Percentiles rank a stretch among this genome's conserved stretches.
phyloP scores from a whole-genome alignment of 1,284 basidiomycete genomes.

The Coniferiporia sulphurascens region DNA sequence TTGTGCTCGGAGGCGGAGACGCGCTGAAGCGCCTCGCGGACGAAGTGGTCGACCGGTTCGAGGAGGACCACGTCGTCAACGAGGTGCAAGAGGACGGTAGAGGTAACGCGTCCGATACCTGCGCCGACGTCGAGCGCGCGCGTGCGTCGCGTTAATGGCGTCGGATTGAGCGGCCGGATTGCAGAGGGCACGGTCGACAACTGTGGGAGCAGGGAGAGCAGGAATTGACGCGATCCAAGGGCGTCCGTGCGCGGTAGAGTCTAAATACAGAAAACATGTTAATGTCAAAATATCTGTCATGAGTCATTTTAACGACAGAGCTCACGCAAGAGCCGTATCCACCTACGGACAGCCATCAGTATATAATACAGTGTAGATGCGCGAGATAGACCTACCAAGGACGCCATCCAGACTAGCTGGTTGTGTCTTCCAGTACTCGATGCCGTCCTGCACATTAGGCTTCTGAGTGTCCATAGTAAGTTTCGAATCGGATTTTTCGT shows the following conservation, averaged over 20 bases:
- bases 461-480: conserved; percentile 25
- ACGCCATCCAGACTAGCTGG: conserved; percentile 74
- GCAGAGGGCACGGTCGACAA: conserved; percentile 74
- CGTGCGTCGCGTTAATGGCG: conserved; percentile 35
- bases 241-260: conserved; percentile 85
- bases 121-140: conserved; percentile 88
- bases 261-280: conserved; percentile 35
- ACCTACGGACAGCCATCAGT: conserved; percentile 35
- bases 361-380: background rate
- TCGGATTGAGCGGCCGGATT: conserved; percentile 38
- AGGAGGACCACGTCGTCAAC: conserved; percentile 82
- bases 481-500: background rate
- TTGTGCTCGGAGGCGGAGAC: conserved; percentile 22
- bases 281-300: conserved; percentile 9
- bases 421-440: conserved; percentile 74
- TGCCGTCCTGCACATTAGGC: conserved; percentile 57
- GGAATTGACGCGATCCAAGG: conserved; percentile 80
- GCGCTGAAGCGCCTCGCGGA: conserved; percentile 60
- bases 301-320: conserved; percentile 21
- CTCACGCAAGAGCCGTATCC: conserved; percentile 71
- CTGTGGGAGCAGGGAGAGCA: conserved; percentile 75
- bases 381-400: conserved; percentile 38
- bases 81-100: conserved; percentile 79
- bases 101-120: conserved; percentile 87
- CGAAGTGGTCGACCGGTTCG: conserved; percentile 79